Base-by-base conservation (phyloP, 352 stramenopile species). In the Phytophthora ramorum region DNA sequence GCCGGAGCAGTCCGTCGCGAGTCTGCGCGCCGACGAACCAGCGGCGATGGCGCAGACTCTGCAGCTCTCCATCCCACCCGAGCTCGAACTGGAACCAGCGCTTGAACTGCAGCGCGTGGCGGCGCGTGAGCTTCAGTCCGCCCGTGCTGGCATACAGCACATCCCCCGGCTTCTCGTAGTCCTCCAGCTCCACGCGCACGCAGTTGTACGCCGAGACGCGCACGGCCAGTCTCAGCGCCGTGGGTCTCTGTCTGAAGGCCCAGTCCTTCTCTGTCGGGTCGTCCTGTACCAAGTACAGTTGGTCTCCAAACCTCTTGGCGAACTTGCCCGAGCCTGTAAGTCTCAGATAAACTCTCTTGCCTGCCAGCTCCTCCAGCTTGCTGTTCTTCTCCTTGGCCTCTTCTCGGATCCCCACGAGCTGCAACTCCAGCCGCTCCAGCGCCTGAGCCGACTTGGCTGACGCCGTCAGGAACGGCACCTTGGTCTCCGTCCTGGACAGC, bases 21-120 rank as follows among this genome's bases (percentile, higher is more conserved):
- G 74, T 90, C 66, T 89, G 82, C 4, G 78, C 80, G 40, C 84
- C 84, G 24, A 93, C 61, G 53, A 89, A 90, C 84, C 84, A 93
- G 7, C 83, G 76, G 5, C 82, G 78, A 40, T 89, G 71, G 13
- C 84, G 76, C 0, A 85, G 71, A 52, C 82, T 91, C 63, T 90
- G 81, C n/a, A 92, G 64, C 72, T 91, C 81, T 47, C 81, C 80
- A 32, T 85, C 73, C 78, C 79, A 91, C n/a, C 71, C 68, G 19
- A 81, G 72, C 50, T 92, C 81, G 41, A 92, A 92, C 45, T 82
- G 75, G 58, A 92, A 92, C 50, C 74, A 68, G 44, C 74, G 76
- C 58, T 87, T 85, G 19, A 83, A 79, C 49, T 90, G 84, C 73
- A 82, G 83, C 44, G 78, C 58, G 0, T 71, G 71, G 3, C 66